phyloP scores from a whole-genome alignment of 2,329 filamentous ascomycete genomes.

The Phialophora macrospora region DNA sequence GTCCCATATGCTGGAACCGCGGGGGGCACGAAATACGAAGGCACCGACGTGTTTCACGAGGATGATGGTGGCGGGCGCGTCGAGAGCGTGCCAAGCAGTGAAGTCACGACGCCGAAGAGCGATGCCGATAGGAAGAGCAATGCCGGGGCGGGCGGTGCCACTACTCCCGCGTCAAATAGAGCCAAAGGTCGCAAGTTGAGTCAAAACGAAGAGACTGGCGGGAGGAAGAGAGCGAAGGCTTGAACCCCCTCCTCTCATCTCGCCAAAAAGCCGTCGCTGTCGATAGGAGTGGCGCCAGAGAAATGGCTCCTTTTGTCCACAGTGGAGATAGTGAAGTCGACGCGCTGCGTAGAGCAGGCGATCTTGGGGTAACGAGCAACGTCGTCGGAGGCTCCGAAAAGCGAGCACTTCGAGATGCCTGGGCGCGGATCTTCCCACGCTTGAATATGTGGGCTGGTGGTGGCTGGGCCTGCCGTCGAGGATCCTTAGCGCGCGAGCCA shows the following conservation, averaged over 20 bases:
- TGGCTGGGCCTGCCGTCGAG: neutral
- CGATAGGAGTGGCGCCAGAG: neutral
- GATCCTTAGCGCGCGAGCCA: neutral
- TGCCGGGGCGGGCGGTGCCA: neutral
- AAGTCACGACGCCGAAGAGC: conserved; percentile 48
- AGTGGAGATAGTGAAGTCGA: neutral
- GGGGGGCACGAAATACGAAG: neutral
- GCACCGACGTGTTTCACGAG: conserved; percentile 37
- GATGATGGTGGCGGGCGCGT: conserved; percentile 43
- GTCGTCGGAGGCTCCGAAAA: neutral
- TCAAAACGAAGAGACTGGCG: conserved; percentile 15
- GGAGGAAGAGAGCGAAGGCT: conserved; percentile 23
- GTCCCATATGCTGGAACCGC: conserved; percentile 21
- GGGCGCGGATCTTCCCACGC: neutral
- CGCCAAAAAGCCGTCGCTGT: neutral
- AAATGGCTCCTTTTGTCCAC: neutral
- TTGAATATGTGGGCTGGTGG: neutral
- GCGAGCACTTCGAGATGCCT: neutral
- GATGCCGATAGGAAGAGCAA: conserved; percentile 13
- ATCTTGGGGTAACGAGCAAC: neutral
- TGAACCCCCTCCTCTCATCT: neutral
- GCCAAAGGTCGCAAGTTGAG: conserved; percentile 29
- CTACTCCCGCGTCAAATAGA: conserved; percentile 2
- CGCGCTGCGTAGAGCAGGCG: neutral
- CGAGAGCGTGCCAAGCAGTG: conserved; percentile 53